phyloP scores from a whole-genome alignment of 345 rosid genomes.

The Linum usitatissimum region DNA sequence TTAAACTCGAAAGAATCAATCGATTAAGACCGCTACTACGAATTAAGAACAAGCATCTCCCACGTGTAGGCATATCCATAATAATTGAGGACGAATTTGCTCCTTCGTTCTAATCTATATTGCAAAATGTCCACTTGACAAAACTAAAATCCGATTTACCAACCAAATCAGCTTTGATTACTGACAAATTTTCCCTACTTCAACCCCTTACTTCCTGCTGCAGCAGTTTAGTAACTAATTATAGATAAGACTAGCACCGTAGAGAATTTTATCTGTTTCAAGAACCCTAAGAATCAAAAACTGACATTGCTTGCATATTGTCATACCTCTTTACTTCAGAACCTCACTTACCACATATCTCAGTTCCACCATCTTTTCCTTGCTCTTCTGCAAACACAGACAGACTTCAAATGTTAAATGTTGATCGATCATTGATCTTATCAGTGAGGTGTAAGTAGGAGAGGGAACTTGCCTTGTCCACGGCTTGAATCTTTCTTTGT shows the following conservation, averaged over 20 bases:
- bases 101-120: no score
- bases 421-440: no score
- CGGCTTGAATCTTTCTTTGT: conserved; percentile 42
- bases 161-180: background rate
- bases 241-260: no score
- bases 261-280: no score
- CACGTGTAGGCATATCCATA: no score
- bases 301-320: background rate
- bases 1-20: no score
- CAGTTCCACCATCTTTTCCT: background rate
- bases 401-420: background rate
- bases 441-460: no score
- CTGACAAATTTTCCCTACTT: background rate
- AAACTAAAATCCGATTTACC: background rate
- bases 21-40: no score
- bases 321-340: background rate
- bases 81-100: no score
- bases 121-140: background rate
- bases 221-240: background rate
- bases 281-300: no score
- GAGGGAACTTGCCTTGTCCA: conserved; percentile 54
- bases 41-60: no score
- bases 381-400: background rate
- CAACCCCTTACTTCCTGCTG: background rate
- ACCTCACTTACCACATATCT: background rate